Percentiles rank a stretch among this genome's conserved stretches.
These are phyloP conservation scores for Colletotrichum filicis DNA, from an alignment of 2,329 filamentous ascomycete species.

Conservation along the genomic window DNA sequence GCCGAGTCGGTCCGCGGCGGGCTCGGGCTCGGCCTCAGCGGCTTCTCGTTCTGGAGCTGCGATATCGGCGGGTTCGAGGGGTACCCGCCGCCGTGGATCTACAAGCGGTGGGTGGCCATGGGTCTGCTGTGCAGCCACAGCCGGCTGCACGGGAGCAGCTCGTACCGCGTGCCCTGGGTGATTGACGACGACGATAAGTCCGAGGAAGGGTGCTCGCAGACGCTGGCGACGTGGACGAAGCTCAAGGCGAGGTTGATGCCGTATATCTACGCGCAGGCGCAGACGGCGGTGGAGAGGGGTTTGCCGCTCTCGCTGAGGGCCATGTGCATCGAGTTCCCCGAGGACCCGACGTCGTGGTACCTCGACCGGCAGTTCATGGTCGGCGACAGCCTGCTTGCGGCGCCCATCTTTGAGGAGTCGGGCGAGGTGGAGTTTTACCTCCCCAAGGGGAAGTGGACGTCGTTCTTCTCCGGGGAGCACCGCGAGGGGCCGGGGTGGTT, in stretches of 20 bases:
- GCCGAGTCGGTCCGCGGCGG: constrained; percentile 77
- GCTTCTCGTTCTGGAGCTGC: constrained; percentile 76
- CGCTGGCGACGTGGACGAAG: constrained; percentile 58
- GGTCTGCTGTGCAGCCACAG: constrained; percentile 77
- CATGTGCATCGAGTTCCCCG: constrained; percentile 76
- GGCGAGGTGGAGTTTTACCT: constrained; percentile 76
- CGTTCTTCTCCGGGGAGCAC: constrained; percentile 59
- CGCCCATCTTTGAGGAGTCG: constrained; percentile 71
- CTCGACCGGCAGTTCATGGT: constrained; percentile 81
- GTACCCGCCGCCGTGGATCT: constrained; percentile 73
- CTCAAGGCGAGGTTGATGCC: constrained; percentile 65
- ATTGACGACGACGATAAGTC: constrained; percentile 72
- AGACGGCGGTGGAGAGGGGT: constrained; percentile 56
- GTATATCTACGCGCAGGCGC: constrained; percentile 59
- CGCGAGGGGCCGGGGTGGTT: constrained; percentile 67
- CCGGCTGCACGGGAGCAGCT: constrained; percentile 75
- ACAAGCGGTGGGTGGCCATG: constrained; percentile 84
- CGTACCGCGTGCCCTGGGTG: constrained; percentile 80
- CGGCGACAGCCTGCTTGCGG: constrained; percentile 71
- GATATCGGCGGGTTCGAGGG: constrained; percentile 81
- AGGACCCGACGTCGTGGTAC: constrained; percentile 74
- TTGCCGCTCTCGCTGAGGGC: constrained; percentile 72
- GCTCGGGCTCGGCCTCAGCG: constrained; percentile 70
- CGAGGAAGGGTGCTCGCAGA: constrained; percentile 63
- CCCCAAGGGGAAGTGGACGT: constrained; percentile 59